phyloP scores from a whole-genome alignment of 2,329 filamentous ascomycete genomes.

The Stagonosporopsis vannaccii region DNA sequence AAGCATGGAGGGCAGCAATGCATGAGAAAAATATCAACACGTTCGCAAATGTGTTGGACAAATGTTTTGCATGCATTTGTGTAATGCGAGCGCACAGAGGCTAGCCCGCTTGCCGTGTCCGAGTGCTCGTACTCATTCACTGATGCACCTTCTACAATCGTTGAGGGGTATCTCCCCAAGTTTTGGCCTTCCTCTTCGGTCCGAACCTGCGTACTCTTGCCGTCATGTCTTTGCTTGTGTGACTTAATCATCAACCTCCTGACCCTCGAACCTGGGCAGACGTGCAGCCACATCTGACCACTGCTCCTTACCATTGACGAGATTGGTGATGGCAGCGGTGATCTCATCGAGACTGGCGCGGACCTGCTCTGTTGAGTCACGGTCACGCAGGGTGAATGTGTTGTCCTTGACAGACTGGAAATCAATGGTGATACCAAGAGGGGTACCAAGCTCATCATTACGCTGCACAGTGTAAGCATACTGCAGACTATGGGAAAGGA shows the following conservation, averaged over 20 bases:
- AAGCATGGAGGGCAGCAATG: conserved; percentile 5
- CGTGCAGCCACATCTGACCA: conserved; percentile 77
- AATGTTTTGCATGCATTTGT: conserved; percentile 12
- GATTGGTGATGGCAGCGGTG: conserved; percentile 71
- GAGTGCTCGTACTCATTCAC: conserved; percentile 2
- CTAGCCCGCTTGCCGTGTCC: neutral
- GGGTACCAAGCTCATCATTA: conserved; percentile 95
- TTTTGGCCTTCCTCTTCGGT: conserved; percentile 4
- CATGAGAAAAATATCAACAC: neutral
- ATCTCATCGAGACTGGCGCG: conserved; percentile 83
- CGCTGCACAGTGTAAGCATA: conserved; percentile 55
- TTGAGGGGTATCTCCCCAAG: conserved; percentile 9
- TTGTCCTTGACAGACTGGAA: conserved; percentile 93
- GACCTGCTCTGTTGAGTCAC: conserved; percentile 87
- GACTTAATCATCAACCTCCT: conserved; percentile 39
- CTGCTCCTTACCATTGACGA: conserved; percentile 68
- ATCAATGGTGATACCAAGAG: conserved; percentile 91
- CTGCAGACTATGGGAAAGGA: neutral
- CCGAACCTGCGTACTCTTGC: neutral
- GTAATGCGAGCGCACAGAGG: conserved; percentile 4
- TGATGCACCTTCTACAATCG: conserved; percentile 7
- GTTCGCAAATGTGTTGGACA: neutral
- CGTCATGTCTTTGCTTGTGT: conserved; percentile 2
- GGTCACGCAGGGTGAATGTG: conserved; percentile 86
- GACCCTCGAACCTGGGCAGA: conserved; percentile 78